phyloP scores from a whole-genome alignment of 495 filamentous ascomycete genomes.

The Aspergillus funiculosus region DNA sequence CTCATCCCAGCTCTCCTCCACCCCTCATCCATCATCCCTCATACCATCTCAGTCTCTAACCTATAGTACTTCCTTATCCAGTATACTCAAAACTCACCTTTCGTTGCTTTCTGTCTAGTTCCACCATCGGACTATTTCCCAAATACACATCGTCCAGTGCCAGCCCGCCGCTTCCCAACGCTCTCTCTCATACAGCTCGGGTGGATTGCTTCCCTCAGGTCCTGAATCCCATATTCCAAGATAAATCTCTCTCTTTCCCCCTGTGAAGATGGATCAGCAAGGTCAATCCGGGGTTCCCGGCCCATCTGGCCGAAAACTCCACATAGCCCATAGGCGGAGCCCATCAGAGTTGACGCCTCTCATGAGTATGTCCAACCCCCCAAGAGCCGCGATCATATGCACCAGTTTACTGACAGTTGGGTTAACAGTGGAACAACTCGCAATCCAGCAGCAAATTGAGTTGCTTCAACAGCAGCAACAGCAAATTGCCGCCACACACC shows the following conservation, averaged over 20 bases:
- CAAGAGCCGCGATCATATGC: neutral
- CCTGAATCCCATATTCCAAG: constrained; percentile 1
- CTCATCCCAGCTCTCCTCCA: constrained; percentile 21
- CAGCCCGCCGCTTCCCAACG: constrained; percentile 6
- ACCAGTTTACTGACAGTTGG: constrained; percentile 9
- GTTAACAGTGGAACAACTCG: constrained; percentile 85
- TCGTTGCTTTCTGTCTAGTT: constrained; percentile 28
- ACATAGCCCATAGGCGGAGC: constrained; percentile 95
- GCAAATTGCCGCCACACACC: constrained; percentile 91
- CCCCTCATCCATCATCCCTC: constrained; percentile 11
- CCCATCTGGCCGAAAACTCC: constrained; percentile 81
- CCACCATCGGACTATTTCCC: too few species aligned
- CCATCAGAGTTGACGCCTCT: constrained; percentile 96
- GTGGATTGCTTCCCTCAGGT: constrained; percentile 4
- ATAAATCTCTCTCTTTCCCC: constrained; percentile 19
- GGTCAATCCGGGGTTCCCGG: constrained; percentile 71
- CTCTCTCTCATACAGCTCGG: constrained; percentile 15
- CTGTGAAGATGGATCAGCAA: constrained; percentile 72
- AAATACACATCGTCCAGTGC: constrained; percentile 8
- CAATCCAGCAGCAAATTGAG: constrained; percentile 98
- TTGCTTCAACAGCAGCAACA: constrained; percentile 97
- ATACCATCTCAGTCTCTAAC: constrained; percentile 24
- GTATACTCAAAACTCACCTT: constrained; percentile 25
- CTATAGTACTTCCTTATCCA: constrained; percentile 25
- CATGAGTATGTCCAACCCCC: constrained; percentile 75